Evolutionary conservation across 1,284 basidiomycete species (phyloP).

Genomic region (Salmacisia buchloeana): DNA sequence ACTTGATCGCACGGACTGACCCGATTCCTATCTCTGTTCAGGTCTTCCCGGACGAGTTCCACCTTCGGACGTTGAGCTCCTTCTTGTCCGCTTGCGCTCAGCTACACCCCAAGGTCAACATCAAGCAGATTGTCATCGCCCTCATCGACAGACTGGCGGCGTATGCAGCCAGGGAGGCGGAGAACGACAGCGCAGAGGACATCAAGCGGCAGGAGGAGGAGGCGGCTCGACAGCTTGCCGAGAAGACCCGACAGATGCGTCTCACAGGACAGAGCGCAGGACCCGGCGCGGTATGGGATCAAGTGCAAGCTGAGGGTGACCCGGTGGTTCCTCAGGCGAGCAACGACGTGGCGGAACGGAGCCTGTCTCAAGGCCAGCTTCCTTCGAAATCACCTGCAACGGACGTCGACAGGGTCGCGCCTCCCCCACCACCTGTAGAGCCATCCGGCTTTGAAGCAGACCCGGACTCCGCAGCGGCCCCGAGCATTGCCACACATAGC

Average conservation of each 20-base stretch:
- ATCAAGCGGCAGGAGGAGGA: conserved; percentile 46
- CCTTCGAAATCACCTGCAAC: conserved; percentile 19
- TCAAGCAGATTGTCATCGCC: conserved; percentile 49
- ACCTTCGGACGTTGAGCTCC: conserved; percentile 43
- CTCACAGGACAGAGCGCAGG: conserved; percentile 29
- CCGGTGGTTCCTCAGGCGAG: conserved; percentile 22
- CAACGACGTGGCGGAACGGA: conserved; percentile 28
- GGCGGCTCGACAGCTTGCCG: conserved; percentile 36
- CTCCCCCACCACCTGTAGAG: conserved; percentile 26
- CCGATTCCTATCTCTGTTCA: neutral
- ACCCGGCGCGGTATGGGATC: conserved; percentile 39
- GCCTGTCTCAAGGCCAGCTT: neutral
- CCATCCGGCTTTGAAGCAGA: conserved; percentile 34
- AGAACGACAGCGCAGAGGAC: conserved; percentile 47
- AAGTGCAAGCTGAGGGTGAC: conserved; percentile 33
- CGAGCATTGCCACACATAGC: conserved; percentile 44
- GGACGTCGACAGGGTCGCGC: conserved; percentile 13
- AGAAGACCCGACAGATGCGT: conserved; percentile 41
- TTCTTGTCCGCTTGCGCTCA: conserved; percentile 48
- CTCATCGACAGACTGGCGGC: conserved; percentile 48
- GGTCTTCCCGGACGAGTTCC: conserved; percentile 51
- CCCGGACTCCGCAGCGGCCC: conserved; percentile 34
- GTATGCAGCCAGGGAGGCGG: conserved; percentile 46
- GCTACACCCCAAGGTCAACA: conserved; percentile 49
- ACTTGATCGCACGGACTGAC: neutral